A percentile compares a stretch with the other conserved stretches of the same genome.
Conservation (phyloP, 2,329 filamentous ascomycete species). For the Cordyceps militaris region DNA sequence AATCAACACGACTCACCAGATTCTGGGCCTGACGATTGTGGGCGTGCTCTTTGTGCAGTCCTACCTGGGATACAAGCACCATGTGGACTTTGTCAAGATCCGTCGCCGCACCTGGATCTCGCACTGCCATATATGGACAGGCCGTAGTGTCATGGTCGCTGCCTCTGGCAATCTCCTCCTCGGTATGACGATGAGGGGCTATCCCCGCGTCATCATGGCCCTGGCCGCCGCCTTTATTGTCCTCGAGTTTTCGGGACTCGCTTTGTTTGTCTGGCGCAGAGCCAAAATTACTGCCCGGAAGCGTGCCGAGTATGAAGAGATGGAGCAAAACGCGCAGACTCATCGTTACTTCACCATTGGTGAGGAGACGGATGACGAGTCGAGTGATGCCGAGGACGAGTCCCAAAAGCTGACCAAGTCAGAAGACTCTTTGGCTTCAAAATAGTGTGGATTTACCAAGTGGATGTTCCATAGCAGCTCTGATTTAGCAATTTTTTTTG, state of each 20-base stretch:
- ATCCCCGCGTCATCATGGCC: not conserved
- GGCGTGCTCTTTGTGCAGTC: slow-evolving; percentile 12
- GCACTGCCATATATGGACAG: slow-evolving; percentile 12
- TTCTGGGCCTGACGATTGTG: slow-evolving; percentile 14
- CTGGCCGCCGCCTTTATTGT: not conserved
- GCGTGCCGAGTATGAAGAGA: not conserved
- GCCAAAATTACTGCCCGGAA: not conserved
- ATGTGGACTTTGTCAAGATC: slow-evolving; percentile 17
- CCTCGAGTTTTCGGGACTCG: not conserved
- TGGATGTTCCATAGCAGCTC: not conserved
- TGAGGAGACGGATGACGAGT: slow-evolving; percentile 1
- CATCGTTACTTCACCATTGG: slow-evolving; percentile 2
- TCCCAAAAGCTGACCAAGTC: not conserved
- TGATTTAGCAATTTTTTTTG: not conserved
- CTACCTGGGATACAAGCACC: slow-evolving; percentile 17
- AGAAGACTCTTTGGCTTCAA: not conserved
- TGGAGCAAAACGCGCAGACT: not conserved
- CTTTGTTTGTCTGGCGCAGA: not conserved
- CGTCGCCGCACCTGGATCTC: slow-evolving; percentile 17
- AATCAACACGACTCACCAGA: slow-evolving; percentile 13
- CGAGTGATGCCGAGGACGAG: not conserved
- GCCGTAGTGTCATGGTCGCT: slow-evolving; percentile 11
- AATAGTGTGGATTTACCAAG: not conserved
- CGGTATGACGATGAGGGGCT: slow-evolving; percentile 7
- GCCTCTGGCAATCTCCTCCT: slow-evolving; percentile 1